Evolutionary conservation across 768 basidiomycete genomes (phyloP).

Genomic region (Mrakia frigida): DNA sequence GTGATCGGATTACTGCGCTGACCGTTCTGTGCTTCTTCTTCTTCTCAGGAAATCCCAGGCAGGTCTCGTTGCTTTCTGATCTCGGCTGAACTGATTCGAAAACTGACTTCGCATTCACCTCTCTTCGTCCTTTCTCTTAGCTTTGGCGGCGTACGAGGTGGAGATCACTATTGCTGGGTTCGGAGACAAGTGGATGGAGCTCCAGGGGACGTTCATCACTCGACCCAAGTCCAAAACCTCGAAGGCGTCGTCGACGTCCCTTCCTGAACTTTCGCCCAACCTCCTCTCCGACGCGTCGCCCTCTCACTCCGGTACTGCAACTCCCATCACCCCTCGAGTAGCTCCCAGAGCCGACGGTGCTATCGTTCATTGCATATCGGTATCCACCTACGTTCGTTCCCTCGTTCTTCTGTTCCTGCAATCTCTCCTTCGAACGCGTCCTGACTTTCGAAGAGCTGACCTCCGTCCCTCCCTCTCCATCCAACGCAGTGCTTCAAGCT

Average conservation of each 20-base stretch:
- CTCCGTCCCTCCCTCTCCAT: neutral
- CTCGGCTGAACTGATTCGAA: neutral
- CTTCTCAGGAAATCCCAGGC: conserved; percentile 39
- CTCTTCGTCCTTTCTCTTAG: neutral
- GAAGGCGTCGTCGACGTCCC: neutral
- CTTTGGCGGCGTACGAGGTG: conserved; percentile 41
- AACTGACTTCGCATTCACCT: neutral
- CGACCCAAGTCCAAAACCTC: neutral
- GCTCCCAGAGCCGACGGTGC: conserved; percentile 12
- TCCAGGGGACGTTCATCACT: conserved; percentile 13
- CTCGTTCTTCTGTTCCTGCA: neutral
- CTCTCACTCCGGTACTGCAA: conserved; percentile 8
- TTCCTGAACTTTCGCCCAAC: neutral
- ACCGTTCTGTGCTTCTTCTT: too few species aligned
- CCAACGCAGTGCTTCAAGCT: conserved; percentile 25
- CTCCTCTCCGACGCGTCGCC: neutral
- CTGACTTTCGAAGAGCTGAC: neutral
- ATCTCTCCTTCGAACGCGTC: neutral
- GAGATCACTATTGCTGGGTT: conserved; percentile 42
- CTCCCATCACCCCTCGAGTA: neutral
- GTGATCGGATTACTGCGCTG: too few species aligned
- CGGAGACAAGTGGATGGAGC: conserved; percentile 43
- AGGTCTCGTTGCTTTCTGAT: neutral
- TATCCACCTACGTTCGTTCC: conserved; percentile 10
- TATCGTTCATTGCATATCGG: conserved; percentile 1